Percentiles rank a stretch among this genome's conserved stretches.
These are phyloP conservation scores for Pyronema domesticum DNA, from an alignment of 495 filamentous ascomycete species.

Conservation along the genomic window DNA sequence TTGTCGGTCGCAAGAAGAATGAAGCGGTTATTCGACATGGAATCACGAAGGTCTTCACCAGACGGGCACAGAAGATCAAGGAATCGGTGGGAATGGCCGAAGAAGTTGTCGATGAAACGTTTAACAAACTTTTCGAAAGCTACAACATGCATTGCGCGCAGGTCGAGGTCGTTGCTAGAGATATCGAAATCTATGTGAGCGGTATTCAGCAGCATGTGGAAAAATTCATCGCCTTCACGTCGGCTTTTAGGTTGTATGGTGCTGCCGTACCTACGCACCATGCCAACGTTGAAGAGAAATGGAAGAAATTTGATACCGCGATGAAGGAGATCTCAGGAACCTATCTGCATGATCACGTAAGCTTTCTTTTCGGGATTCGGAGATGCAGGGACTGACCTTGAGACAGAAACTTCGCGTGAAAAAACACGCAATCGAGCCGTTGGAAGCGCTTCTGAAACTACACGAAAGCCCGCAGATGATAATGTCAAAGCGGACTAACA, in stretches of 20 bases:
- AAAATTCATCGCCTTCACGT: slow-evolving; percentile 35
- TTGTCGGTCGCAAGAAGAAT: slow-evolving; percentile 70
- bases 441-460: slow-evolving; percentile 60
- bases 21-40: slow-evolving; percentile 73
- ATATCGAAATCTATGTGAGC: slow-evolving; percentile 71
- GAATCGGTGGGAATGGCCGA: slow-evolving; percentile 49
- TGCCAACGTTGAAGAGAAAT: slow-evolving; percentile 75
- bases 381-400: slow-evolving; percentile 5
- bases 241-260: slow-evolving; percentile 29
- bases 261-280: slow-evolving; percentile 43
- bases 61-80: slow-evolving; percentile 60
- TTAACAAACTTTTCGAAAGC: slow-evolving; percentile 53
- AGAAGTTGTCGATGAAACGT: slow-evolving; percentile 59
- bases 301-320: slow-evolving; percentile 65
- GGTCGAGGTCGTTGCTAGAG: slow-evolving; percentile 73
- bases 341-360: slow-evolving; percentile 70
- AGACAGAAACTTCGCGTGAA: slow-evolving; percentile 52
- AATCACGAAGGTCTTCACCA: slow-evolving; percentile 70
- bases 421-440: slow-evolving; percentile 72
- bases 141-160: slow-evolving; percentile 52
- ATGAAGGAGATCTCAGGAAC: slow-evolving; percentile 64
- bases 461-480: slow-evolving; percentile 65
- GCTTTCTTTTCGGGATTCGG: slow-evolving; percentile 23
- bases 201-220: slow-evolving; percentile 52
- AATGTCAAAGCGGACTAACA: slow-evolving; percentile 84